phyloP scores from a whole-genome alignment of 2,329 filamentous ascomycete genomes.

The Drechslerella coelobrocha region DNA sequence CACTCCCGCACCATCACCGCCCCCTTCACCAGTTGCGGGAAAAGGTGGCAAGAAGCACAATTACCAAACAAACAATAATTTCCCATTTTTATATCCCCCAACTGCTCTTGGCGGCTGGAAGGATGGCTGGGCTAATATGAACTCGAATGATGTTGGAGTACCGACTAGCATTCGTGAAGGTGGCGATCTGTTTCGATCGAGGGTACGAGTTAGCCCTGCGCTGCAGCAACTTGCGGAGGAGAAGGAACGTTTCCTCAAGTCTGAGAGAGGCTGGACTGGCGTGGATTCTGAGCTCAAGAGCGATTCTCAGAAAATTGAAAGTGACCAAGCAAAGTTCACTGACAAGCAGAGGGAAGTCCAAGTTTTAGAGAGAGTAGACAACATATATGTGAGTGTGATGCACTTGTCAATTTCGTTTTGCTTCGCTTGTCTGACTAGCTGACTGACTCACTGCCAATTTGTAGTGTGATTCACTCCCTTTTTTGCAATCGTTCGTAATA shows the following conservation, averaged over 20 bases:
- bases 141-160: conserved; percentile 81
- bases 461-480: conserved; percentile 76
- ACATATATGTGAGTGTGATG: conserved; percentile 79
- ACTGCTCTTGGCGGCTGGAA: conserved; percentile 78
- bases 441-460: too few relatives aligned
- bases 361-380: conserved; percentile 75
- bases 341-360: conserved; percentile 67
- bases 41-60: conserved; percentile 95
- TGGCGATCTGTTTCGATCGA: conserved; percentile 84
- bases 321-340: conserved; percentile 57
- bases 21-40: conserved; percentile 81
- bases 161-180: conserved; percentile 94
- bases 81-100: conserved; percentile 96
- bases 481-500: conserved; percentile 90
- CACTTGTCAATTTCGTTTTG: not conserved
- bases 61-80: conserved; percentile 98
- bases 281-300: conserved; percentile 55
- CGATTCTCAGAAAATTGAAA: conserved; percentile 60
- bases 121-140: conserved; percentile 75
- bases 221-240: conserved; percentile 96
- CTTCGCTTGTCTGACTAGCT: not conserved
- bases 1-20: conserved; percentile 94
- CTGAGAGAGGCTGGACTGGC: conserved; percentile 82
- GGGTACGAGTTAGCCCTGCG: conserved; percentile 88
- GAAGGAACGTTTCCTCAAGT: conserved; percentile 86